Percentiles rank a stretch among this genome's conserved stretches.
phyloP scores from a whole-genome alignment of 108 stramenopile species.

The Craspedostauros australis region DNA sequence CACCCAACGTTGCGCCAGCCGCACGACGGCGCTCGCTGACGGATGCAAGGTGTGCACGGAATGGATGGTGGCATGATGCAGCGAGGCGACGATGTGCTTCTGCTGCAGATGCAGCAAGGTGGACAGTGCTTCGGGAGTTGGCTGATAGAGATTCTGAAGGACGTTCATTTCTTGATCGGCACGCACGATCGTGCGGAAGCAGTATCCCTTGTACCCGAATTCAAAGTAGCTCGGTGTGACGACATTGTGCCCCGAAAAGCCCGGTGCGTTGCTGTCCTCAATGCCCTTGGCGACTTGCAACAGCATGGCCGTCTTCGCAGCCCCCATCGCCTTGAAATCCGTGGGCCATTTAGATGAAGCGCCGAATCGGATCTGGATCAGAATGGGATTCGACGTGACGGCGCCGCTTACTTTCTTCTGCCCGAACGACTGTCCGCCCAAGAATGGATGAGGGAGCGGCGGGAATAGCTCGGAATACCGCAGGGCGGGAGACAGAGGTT shows the following conservation, averaged over 20 bases:
- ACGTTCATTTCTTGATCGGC: slow-evolving; percentile 78
- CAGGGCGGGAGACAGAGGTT: slow-evolving; percentile 64
- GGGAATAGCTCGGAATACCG: slow-evolving; percentile 79
- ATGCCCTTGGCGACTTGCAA: slow-evolving; percentile 72
- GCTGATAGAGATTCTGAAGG: slow-evolving; percentile 42
- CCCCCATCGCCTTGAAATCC: slow-evolving; percentile 76
- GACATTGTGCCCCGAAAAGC: slow-evolving; percentile 53
- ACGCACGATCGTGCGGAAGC: slow-evolving; percentile 67
- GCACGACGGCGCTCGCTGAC: slow-evolving; percentile 59
- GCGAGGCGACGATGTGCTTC: slow-evolving; percentile 53
- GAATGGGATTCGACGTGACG: slow-evolving; percentile 46
- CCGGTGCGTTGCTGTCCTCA: slow-evolving; percentile 26
- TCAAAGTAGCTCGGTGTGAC: slow-evolving; percentile 58
- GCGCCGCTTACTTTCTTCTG: slow-evolving; percentile 52
- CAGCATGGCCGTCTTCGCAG: slow-evolving; percentile 86
- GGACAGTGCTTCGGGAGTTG: slow-evolving; percentile 44
- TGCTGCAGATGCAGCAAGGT: slow-evolving; percentile 41
- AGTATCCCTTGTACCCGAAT: slow-evolving; percentile 70
- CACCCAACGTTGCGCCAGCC: slow-evolving; percentile 69
- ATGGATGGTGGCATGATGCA: slow-evolving; percentile 79
- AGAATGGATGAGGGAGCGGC: slow-evolving; percentile 61
- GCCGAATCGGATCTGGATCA: slow-evolving; percentile 71
- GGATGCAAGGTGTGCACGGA: slow-evolving; percentile 71
- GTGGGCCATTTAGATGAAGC: slow-evolving; percentile 79
- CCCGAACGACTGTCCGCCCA: slow-evolving; percentile 34